Evolutionary conservation across 345 rosid genomes (phyloP), one percentile per base, ranked within the genome.

Genomic region (Lumnitzera racemosa): DNA sequence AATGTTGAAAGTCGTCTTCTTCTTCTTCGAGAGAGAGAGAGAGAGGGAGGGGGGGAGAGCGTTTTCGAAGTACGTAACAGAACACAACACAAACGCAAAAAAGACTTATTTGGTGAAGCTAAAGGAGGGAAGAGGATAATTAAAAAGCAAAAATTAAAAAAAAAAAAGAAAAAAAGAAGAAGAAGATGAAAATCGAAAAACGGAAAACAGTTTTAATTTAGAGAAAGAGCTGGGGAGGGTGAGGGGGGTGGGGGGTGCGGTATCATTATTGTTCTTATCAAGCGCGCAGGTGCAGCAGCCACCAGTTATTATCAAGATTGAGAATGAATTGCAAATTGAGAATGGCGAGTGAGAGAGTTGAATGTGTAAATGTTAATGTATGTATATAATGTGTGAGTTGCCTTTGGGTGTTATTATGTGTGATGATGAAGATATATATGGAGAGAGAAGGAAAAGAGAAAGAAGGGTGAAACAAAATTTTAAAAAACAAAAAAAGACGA

Each of bases 191-290:
- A 3, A 29, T 3, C 3, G 36, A 29, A 6, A 29, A 6, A 29
- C 3, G 7, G 36, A 36, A 27, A 9, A 36, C 11, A 7, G 43
- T 36, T 36, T 36, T 36, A 36, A 36, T 36, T 36, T 27, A 27
- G 27, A 51, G 46, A 51, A 7, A 36, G 12, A 16, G 46, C 9
- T 16, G 41, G 36, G 16, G 16, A 15, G 50, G 2, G 46, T 49
- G 24, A 56, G 61, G 48, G 62, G 67, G 62, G 57, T 16, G 9
- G 23, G 60, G 61, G 49, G 49, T 47, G 55, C 52, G 49, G 36
- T 54, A 64, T 57, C 61, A 7, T 36, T 27, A 27, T 27, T 27
- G 4, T 2, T 27, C 3, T 27, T 27, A 27, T 27, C 31, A 5
- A 27, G 31, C 31, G 31, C 31, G 31, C 31, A 5, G 31, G 31